These are phyloP conservation scores for Gloeopeniophorella convolvens DNA, from an alignment of 768 basidiomycete genomes.

Conservation along the genomic window DNA sequence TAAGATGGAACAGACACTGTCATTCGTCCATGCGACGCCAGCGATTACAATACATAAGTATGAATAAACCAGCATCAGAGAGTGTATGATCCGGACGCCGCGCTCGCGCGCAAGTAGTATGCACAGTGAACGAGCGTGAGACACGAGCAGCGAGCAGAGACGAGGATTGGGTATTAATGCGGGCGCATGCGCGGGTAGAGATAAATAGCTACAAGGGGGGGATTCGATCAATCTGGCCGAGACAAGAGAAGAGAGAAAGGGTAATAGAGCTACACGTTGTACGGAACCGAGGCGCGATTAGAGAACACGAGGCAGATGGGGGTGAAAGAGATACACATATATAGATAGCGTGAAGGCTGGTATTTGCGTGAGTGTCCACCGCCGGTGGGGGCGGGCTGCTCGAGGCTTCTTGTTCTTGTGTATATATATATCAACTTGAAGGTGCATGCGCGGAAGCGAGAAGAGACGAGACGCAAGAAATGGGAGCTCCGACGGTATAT, in stretches of 20 bases:
- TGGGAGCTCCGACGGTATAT: constrained; percentile 4
- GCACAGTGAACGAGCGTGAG: no score
- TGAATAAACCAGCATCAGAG: no score
- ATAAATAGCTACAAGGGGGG: constrained; percentile 14
- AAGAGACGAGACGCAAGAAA: not conserved
- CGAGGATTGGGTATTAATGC: no score
- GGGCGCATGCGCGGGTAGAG: not conserved
- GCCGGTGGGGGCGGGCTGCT: no score
- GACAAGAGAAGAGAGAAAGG: not conserved
- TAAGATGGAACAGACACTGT: not conserved
- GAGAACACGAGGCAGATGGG: no score
- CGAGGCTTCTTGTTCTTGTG: not conserved
- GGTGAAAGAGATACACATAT: constrained; percentile 4
- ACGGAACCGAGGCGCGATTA: constrained; percentile 1
- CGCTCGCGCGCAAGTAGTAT: no score
- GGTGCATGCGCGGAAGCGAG: not conserved
- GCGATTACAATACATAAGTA: no score
- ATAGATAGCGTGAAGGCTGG: not conserved
- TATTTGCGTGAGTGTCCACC: no score
- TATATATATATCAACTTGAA: constrained; percentile 6
- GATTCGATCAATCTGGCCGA: not conserved
- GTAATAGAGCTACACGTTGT: constrained; percentile 15
- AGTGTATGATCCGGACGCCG: no score
- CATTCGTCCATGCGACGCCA: no score
- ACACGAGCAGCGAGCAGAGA: no score